A percentile compares a stretch with the other conserved stretches of the same genome.
Evolutionary conservation across 1,284 basidiomycete genomes (phyloP).

Genomic region (Ceratobasidium theobromae): DNA sequence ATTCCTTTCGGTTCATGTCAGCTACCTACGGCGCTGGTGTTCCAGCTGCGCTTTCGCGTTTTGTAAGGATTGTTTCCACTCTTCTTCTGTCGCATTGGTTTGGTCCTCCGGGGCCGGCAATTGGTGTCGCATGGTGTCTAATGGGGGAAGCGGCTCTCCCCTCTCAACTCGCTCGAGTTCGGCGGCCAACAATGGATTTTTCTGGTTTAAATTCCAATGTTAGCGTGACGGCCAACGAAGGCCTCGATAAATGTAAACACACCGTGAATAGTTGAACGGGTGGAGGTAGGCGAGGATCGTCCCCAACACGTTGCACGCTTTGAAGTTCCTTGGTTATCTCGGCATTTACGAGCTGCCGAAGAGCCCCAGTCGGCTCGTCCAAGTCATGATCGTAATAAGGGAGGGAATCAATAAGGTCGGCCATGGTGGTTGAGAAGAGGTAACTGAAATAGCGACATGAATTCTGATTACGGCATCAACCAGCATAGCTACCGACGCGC

Average conservation of each 20-base stretch:
- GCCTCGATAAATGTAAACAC: constrained; percentile 43
- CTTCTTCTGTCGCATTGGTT: constrained; percentile 66
- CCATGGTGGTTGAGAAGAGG: constrained; percentile 32
- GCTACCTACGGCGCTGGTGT: constrained; percentile 82
- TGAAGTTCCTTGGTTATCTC: constrained; percentile 70
- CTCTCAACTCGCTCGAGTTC: constrained; percentile 73
- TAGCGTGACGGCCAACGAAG: constrained; percentile 1
- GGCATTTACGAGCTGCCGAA: constrained; percentile 70
- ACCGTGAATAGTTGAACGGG: constrained; percentile 68
- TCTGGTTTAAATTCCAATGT: constrained; percentile 46
- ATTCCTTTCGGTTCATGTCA: not conserved
- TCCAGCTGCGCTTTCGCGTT: constrained; percentile 86
- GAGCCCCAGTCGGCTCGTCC: constrained; percentile 63
- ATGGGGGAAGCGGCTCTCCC: constrained; percentile 65
- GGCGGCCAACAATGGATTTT: constrained; percentile 63
- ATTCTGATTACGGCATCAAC: too few species aligned
- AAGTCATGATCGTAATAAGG: constrained; percentile 96
- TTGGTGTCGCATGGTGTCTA: constrained; percentile 82
- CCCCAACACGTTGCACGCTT: constrained; percentile 51
- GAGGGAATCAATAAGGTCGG: constrained; percentile 66
- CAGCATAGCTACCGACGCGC: too few species aligned
- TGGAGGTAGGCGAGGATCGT: constrained; percentile 71
- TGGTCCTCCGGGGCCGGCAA: constrained; percentile 66
- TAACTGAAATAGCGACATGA: too few species aligned
- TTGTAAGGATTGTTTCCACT: constrained; percentile 75